These are phyloP conservation scores for Fusarium acutatum DNA, from an alignment of 2,329 filamentous ascomycete species.

Conservation along the genomic window DNA sequence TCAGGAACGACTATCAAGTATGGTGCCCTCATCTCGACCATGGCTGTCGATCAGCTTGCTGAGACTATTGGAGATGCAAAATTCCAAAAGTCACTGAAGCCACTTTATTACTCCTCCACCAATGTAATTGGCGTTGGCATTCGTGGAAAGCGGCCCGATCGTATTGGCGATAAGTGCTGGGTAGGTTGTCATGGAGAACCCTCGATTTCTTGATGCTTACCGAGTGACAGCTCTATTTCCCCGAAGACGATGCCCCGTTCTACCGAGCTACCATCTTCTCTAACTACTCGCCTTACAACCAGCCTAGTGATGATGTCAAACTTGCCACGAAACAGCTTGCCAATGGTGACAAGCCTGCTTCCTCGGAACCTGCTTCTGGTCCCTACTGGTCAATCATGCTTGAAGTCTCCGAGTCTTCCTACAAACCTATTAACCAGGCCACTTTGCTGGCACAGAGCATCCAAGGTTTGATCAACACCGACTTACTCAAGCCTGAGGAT, in stretches of 20 bases:
- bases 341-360: slow-evolving; percentile 81
- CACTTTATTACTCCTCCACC: slow-evolving; percentile 94
- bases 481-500: slow-evolving; percentile 89
- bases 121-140: slow-evolving; percentile 97
- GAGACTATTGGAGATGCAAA: slow-evolving; percentile 78
- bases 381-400: slow-evolving; percentile 99
- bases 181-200: fast-evolving
- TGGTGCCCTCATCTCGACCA: slow-evolving; percentile 79
- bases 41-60: slow-evolving; percentile 90
- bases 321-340: slow-evolving; percentile 87
- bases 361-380: slow-evolving; percentile 72
- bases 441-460: slow-evolving; percentile 91
- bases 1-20: too few species aligned
- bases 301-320: slow-evolving; percentile 82
- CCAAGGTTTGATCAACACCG: slow-evolving; percentile 95
- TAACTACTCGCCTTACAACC: slow-evolving; percentile 99
- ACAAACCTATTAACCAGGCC: slow-evolving; percentile 91
- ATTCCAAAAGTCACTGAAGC: slow-evolving; percentile 82
- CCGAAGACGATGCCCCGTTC: slow-evolving; percentile 97
- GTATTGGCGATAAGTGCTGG: slow-evolving; percentile 99
- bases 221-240: slow-evolving; percentile 78
- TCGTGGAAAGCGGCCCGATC: slow-evolving; percentile 88
- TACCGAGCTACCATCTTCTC: slow-evolving; percentile 99
- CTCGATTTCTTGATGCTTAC: fast-evolving
- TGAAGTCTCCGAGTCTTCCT: slow-evolving; percentile 91